These are phyloP conservation scores for Penicillium steckii DNA, from an alignment of 495 filamentous ascomycete species.

Conservation along the genomic window DNA sequence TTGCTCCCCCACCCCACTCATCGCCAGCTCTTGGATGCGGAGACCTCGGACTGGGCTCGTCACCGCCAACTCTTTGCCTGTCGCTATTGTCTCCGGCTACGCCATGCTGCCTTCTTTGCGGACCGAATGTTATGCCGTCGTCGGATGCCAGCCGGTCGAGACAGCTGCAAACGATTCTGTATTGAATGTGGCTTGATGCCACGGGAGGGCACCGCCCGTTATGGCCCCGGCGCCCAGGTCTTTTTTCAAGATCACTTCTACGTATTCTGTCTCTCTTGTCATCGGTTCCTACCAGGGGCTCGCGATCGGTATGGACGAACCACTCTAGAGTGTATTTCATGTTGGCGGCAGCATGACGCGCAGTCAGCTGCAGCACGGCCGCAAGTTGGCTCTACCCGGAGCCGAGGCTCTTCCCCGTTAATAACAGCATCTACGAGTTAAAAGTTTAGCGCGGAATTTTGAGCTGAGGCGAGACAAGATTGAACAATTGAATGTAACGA, in stretches of 20 bases:
- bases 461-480: background rate
- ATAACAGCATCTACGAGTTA: background rate
- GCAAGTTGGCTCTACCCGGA: background rate
- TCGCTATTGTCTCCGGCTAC: slow-evolving; percentile 37
- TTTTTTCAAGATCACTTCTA: slow-evolving; percentile 16
- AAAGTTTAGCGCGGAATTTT: background rate
- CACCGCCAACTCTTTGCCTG: slow-evolving; percentile 30
- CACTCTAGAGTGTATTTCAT: slow-evolving; percentile 10
- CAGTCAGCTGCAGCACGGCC: background rate
- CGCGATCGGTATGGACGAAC: slow-evolving; percentile 12
- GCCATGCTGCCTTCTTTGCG: slow-evolving; percentile 25
- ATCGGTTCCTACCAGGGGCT: slow-evolving; percentile 18
- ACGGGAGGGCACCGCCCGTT: slow-evolving; percentile 26
- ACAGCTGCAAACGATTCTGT: slow-evolving; percentile 34
- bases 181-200: slow-evolving; percentile 36
- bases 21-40: slow-evolving; percentile 26
- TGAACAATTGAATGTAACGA: background rate
- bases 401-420: background rate
- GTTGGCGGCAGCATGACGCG: slow-evolving; percentile 4
- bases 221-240: slow-evolving; percentile 31
- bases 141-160: slow-evolving; percentile 18
- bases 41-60: slow-evolving; percentile 25
- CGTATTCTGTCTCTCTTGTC: slow-evolving; percentile 33
- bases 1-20: slow-evolving; percentile 26
- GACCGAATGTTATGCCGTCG: slow-evolving; percentile 32